phyloP scores from a whole-genome alignment of 805 yeast genomes.

The Blastobotrys attinorum region DNA sequence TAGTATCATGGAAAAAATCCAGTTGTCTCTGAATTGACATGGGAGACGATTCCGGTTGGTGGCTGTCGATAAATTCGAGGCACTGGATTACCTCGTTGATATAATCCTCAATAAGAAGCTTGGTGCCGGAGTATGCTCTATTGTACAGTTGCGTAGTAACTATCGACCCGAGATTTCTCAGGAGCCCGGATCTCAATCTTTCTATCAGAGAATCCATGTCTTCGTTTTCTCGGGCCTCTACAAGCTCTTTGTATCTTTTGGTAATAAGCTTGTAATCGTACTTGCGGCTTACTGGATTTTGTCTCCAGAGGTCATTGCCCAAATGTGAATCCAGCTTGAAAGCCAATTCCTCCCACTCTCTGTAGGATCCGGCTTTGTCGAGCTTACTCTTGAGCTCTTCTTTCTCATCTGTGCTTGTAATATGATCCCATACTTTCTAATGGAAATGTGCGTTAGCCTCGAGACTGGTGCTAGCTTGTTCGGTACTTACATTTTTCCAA shows the following conservation, averaged over 20 bases:
- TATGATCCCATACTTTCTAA: neutral
- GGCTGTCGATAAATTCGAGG: slow-evolving; percentile 50
- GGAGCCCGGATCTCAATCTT: slow-evolving; percentile 68
- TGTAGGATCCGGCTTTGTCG: slow-evolving; percentile 44
- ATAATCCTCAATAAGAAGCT: slow-evolving; percentile 79
- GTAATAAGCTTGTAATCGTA: slow-evolving; percentile 81
- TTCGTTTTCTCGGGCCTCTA: slow-evolving; percentile 49
- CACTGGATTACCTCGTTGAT: slow-evolving; percentile 67
- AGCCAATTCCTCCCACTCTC: slow-evolving; percentile 54
- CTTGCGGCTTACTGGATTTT: slow-evolving; percentile 69
- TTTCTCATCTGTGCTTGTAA: slow-evolving; percentile 18
- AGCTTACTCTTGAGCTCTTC: slow-evolving; percentile 19
- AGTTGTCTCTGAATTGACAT: slow-evolving; percentile 41
- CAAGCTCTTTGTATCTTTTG: slow-evolving; percentile 57
- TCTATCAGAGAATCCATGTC: slow-evolving; percentile 56
- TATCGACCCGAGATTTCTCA: slow-evolving; percentile 88
- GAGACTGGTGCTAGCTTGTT: neutral
- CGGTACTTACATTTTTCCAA: slow-evolving; percentile 20
- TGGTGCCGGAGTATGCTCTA: slow-evolving; percentile 82
- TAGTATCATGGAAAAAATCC: slow-evolving; percentile 77
- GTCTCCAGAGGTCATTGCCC: slow-evolving; percentile 51
- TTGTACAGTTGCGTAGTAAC: slow-evolving; percentile 71
- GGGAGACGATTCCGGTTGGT: slow-evolving; percentile 1
- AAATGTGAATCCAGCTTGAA: slow-evolving; percentile 36
- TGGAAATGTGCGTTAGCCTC: neutral